Conservation (phyloP, 805 yeast genomes). For the Candida boidinii region DNA sequence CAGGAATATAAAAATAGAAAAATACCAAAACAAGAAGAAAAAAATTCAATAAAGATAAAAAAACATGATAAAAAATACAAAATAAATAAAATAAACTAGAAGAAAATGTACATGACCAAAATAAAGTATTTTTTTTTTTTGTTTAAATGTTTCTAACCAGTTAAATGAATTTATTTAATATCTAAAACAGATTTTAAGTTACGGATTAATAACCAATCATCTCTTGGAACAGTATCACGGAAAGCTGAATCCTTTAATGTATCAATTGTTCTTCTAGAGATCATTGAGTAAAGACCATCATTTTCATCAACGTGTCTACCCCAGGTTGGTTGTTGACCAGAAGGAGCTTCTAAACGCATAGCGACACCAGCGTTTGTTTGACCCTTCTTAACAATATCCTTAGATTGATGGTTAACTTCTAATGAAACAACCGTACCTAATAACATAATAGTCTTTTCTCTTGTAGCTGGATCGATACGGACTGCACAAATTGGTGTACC, state of each 20-base stretch:
- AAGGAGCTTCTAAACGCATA: slow-evolving; percentile 90
- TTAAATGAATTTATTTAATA: slow-evolving; percentile 65
- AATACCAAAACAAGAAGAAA: too few relatives aligned
- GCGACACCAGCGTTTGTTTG: slow-evolving; percentile 98
- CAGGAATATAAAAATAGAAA: too few relatives aligned
- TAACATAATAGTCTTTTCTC: slow-evolving; percentile 57
- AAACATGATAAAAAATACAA: too few relatives aligned
- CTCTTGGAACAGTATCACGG: slow-evolving; percentile 88
- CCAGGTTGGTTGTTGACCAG: slow-evolving; percentile 93
- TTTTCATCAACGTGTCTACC: slow-evolving; percentile 97
- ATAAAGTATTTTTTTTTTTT: too few relatives aligned
- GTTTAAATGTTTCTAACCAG: too few relatives aligned
- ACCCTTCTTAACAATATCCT: slow-evolving; percentile 78
- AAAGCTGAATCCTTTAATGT: slow-evolving; percentile 98
- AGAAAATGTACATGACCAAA: too few relatives aligned
- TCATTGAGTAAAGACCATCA: slow-evolving; percentile 83
- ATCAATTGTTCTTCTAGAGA: slow-evolving; percentile 85
- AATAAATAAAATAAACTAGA: too few relatives aligned
- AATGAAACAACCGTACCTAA: slow-evolving; percentile 88
- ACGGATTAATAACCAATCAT: slow-evolving; percentile 91
- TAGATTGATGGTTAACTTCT: slow-evolving; percentile 91
- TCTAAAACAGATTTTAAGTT: slow-evolving; percentile 83
- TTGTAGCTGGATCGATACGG: slow-evolving; percentile 78
- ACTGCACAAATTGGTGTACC: slow-evolving; percentile 98
- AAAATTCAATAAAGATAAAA: too few relatives aligned